Base-by-base conservation (phyloP, 176 grass and related monocot species). In the Ensete ventricosum region DNA sequence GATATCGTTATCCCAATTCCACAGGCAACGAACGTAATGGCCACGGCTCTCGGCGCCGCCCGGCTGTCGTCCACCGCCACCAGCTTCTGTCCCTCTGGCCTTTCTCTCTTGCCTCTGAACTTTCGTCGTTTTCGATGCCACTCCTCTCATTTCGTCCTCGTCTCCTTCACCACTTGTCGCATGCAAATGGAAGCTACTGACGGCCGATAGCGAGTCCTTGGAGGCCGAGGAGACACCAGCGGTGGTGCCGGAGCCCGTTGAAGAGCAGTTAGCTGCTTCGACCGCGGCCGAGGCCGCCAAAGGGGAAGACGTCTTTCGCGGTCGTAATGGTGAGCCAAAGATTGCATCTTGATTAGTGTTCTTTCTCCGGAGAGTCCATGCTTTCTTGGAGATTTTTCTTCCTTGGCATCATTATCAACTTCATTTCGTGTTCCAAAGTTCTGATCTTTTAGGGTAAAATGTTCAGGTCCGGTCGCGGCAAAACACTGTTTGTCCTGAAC, bases 261-360 rank as follows among this genome's bases (percentile, higher is more conserved):
- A 93, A 81, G 82, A 73, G 1, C 90, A 93, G 82, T 77, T 93
- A 0, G 88, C 87, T 0, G 88, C 84, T 1, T 89, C 84, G 13
- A 80, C 78, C 27, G 22, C 78, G 13, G 80, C 67, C 11, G 50
- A 59, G 11, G 23, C 58, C 9, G 83, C 75, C 4, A 93, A 98
- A 82, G 88, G 82, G 62, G 88, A 92, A 19, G 88, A 93, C 81
- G 89, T 98, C 77, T 98, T 98, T 88, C 81, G 94, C 90, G 27
- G 90, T 98, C 59, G 90, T 98, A 14, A 89, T 91, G 94, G 90
- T 98, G 67, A 77, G 85, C 43, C 67, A 11, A 43, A 52, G 8
- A 1, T 64, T 53, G 49, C 27, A 59, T 57, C 76, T 62, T 74
- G 7, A 9, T 13, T 58, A 17, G 48, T 34, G 16, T 13, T 50